A percentile compares a stretch with the other conserved stretches of the same genome.
Evolutionary conservation across 2,329 filamentous ascomycete genomes (phyloP).

Genomic region (Phaeoacremonium minimum): DNA sequence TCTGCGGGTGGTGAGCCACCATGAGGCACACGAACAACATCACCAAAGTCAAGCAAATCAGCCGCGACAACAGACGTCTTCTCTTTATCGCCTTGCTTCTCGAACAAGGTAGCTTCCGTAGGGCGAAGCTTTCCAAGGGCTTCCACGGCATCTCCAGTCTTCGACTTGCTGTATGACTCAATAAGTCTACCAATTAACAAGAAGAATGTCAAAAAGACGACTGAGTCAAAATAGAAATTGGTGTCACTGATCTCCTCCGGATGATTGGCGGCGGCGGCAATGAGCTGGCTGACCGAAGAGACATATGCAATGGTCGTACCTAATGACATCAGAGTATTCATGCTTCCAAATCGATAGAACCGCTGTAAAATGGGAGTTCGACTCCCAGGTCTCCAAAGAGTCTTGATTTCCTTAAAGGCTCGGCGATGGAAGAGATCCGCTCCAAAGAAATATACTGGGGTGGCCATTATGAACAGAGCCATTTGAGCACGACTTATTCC

Average conservation of each 20-base stretch:
- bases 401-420: slow-evolving; percentile 72
- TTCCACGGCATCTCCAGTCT: slow-evolving; percentile 80
- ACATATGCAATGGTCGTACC: slow-evolving; percentile 87
- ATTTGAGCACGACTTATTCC: slow-evolving; percentile 76
- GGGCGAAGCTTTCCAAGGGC: slow-evolving; percentile 75
- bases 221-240: slow-evolving; percentile 82
- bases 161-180: slow-evolving; percentile 89
- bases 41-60: slow-evolving; percentile 71
- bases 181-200: slow-evolving; percentile 70
- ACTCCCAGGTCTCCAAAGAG: slow-evolving; percentile 74
- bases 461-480: slow-evolving; percentile 75
- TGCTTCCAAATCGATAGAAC: slow-evolving; percentile 92
- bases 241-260: slow-evolving; percentile 35
- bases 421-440: slow-evolving; percentile 81
- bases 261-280: slow-evolving; percentile 49
- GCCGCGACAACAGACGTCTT: slow-evolving; percentile 42
- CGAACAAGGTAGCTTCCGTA: slow-evolving; percentile 68
- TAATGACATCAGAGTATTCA: slow-evolving; percentile 90
- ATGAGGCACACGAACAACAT: slow-evolving; percentile 69
- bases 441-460: slow-evolving; percentile 81
- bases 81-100: slow-evolving; percentile 33
- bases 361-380: slow-evolving; percentile 67
- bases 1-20: slow-evolving; percentile 84
- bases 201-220: slow-evolving; percentile 88
- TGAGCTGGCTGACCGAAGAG: slow-evolving; percentile 74